Evolutionary conservation across 805 yeast species (phyloP).

Genomic region (Cyberlindnera sargentensis): DNA sequence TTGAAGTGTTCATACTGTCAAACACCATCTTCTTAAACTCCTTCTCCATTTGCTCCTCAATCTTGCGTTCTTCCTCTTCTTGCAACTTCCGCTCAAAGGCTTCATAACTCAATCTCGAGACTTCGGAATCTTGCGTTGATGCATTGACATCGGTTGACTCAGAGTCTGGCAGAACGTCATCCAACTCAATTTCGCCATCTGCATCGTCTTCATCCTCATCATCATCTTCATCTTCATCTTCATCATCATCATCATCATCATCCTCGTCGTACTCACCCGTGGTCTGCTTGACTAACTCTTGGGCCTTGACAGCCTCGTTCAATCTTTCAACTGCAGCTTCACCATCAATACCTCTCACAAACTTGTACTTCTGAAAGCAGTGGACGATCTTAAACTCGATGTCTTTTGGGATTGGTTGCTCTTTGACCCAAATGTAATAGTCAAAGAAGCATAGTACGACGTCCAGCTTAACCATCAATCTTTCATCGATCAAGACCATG

Average conservation of each 20-base stretch:
- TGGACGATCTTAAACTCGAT: constrained; percentile 45
- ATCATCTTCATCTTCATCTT: constrained; percentile 19
- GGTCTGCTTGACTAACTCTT: constrained; percentile 15
- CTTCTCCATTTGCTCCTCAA: constrained; percentile 46
- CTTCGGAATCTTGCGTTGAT: constrained; percentile 10
- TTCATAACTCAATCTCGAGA: constrained; percentile 29
- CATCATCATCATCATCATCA: constrained; percentile 25
- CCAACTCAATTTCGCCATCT: constrained; percentile 10
- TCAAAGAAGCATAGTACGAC: constrained; percentile 56
- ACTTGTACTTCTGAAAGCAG: constrained; percentile 31
- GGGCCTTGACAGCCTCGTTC: constrained; percentile 22
- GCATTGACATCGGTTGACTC: no score
- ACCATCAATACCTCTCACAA: constrained; percentile 30
- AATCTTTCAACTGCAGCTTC: constrained; percentile 39
- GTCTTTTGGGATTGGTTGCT: constrained; percentile 57
- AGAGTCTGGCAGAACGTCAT: constrained; percentile 8
- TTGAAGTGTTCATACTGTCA: constrained; percentile 38
- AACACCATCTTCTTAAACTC: constrained; percentile 47
- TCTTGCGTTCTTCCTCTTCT: constrained; percentile 36
- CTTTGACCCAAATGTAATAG: constrained; percentile 59
- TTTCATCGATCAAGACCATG: constrained; percentile 15
- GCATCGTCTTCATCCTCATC: constrained; percentile 18
- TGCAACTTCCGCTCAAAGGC: constrained; percentile 31
- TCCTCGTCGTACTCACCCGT: constrained; percentile 19
- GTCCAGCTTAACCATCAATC: constrained; percentile 23